Evolutionary conservation across 345 rosid genomes (phyloP).

Genomic region (Aquilaria malaccensis): DNA sequence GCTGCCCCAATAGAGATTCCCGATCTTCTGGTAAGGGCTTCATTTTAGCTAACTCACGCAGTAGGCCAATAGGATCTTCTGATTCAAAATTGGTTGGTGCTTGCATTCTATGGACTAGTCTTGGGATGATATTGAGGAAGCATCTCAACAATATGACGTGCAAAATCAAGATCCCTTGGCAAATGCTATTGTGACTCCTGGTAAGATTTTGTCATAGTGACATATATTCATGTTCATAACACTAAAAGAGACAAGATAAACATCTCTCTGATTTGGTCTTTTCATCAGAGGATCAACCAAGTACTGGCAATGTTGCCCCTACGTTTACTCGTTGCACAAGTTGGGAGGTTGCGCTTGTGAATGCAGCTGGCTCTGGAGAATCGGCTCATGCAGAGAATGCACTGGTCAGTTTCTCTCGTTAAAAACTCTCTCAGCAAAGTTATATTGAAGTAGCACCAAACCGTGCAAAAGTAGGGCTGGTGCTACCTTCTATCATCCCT

Average conservation of each 20-base stretch:
- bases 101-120: slow-evolving; percentile 12
- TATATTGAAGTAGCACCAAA: neutral
- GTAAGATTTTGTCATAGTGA: slow-evolving; percentile 5
- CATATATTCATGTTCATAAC: neutral
- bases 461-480: neutral
- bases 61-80: neutral
- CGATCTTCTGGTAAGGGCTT: slow-evolving; percentile 22
- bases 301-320: slow-evolving; percentile 3
- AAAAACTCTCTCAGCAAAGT: neutral
- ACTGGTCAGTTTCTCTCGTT: slow-evolving; percentile 15
- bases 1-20: slow-evolving; percentile 3
- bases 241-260: neutral
- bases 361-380: slow-evolving; percentile 22
- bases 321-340: slow-evolving; percentile 10
- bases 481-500: neutral
- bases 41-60: neutral
- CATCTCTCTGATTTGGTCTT: neutral
- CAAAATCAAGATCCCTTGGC: slow-evolving; percentile 17
- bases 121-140: slow-evolving; percentile 18
- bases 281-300: slow-evolving; percentile 9
- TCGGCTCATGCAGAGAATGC: slow-evolving; percentile 11
- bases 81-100: slow-evolving; percentile 2
- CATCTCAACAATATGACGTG: slow-evolving; percentile 8
- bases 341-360: slow-evolving; percentile 34
- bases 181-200: slow-evolving; percentile 13